phyloP scores from a whole-genome alignment of 2,329 filamentous ascomycete species.

The Drechslera avenae region DNA sequence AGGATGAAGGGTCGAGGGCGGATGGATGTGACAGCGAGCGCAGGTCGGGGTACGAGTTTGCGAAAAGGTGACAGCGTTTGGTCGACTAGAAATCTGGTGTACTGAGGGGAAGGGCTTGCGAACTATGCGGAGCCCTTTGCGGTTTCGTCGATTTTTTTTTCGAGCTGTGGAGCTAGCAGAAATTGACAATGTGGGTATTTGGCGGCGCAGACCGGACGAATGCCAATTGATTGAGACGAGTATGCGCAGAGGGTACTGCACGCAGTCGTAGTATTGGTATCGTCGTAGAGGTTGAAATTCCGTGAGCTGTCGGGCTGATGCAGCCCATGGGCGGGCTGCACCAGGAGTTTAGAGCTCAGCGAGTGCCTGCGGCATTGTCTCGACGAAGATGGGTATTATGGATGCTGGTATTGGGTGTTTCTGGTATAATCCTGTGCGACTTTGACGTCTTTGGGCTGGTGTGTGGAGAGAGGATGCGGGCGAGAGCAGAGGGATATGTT shows the following conservation, averaged over 20 bases:
- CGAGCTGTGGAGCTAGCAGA: constrained; percentile 35
- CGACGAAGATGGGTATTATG: constrained; percentile 48
- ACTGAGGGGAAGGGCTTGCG: constrained; percentile 40
- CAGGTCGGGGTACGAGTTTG: constrained; percentile 6
- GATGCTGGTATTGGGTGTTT: constrained; percentile 29
- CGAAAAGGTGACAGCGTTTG: constrained; percentile 30
- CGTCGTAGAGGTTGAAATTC: constrained; percentile 63
- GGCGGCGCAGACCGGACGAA: constrained; percentile 42
- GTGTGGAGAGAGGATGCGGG: constrained; percentile 40
- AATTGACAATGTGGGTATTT: constrained; percentile 41
- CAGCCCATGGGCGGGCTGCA: constrained; percentile 22
- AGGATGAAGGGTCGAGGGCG: constrained; percentile 2
- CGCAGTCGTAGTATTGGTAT: constrained; percentile 46
- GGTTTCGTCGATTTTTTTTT: constrained; percentile 44
- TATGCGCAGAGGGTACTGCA: constrained; percentile 42
- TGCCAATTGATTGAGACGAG: constrained; percentile 38
- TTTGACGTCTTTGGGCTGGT: constrained; percentile 49
- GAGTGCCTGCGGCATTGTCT: constrained; percentile 56
- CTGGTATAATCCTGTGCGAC: constrained; percentile 41
- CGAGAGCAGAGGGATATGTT: constrained; percentile 30
- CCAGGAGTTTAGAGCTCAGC: constrained; percentile 72
- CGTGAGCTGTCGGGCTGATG: constrained; percentile 80
- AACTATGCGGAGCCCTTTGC: constrained; percentile 44
- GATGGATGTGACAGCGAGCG: constrained; percentile 2
- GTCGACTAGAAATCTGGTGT: constrained; percentile 37